Evolutionary conservation across 495 filamentous ascomycete genomes (phyloP), one percentile per base, ranked within the genome.

Genomic region (Hypomontagnella submonticulosa): DNA sequence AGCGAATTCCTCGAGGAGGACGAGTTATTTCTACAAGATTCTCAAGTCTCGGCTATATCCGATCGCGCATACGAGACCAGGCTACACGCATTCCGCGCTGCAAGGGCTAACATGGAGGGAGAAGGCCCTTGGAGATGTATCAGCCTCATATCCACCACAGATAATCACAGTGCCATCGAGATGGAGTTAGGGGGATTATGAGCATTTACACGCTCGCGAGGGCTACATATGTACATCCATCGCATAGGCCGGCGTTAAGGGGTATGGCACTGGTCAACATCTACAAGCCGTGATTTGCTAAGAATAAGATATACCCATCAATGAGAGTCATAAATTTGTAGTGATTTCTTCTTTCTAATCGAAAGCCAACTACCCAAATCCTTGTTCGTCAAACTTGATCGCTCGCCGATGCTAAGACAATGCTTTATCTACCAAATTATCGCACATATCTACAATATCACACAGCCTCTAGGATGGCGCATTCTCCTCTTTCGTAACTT

Each of bases 61-160:
- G 68, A 70, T 0, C 38, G 60, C n/a, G 60, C 69, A 9, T 69
- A 76, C 16, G 71, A 75, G 1, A 63, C 54, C 34, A 73, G 79
- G 4, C 27, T 69, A 3, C 57, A 61, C 3, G 78, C 77, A 0
- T 81, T 72, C 23, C 58, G 41, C 11, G 52, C 71, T 1, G 66
- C 69, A 0, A 64, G 59, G 0, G 60, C 66, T 2, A 77, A 75
- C 32, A 67, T 75, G n/a, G 63, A 60, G 13, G 63, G 63, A 3
- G 48, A 61, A 1, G 60, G 55, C 18, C 4, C 46, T 6, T 71
- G 67, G 52, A 16, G 19, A 2, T 49, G 55, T 1, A 64, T 81
- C 27, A 57, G 52, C n/a, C 58, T 81, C 15, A 62, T 81, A 33
- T 76, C 75, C 9, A 80, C 78, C 0, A 73, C 71, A 0, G 75